Evolutionary conservation across 306 rosid genomes (phyloP).

Genomic region (Myrica gale): DNA sequence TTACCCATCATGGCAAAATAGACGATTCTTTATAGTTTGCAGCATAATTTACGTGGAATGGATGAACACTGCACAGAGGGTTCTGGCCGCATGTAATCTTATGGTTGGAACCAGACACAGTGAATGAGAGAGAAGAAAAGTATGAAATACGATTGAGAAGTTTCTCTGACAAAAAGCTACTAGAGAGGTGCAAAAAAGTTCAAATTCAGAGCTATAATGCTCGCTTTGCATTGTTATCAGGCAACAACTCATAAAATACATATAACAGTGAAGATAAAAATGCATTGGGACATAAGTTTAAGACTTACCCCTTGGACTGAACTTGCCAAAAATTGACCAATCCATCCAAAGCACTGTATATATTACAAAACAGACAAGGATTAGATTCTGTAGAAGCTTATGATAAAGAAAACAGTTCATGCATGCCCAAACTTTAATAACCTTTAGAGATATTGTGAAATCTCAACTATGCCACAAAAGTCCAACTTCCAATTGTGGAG

Average conservation of each 20-base stretch:
- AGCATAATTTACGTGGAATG: background rate
- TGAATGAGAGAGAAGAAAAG: background rate
- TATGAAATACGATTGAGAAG: too few relatives aligned
- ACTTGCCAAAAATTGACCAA: constrained; percentile 75
- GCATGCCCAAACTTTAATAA: background rate
- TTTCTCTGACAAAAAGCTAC: too few relatives aligned
- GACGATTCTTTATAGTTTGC: background rate
- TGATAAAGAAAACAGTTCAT: background rate
- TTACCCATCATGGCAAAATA: background rate
- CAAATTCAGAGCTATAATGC: background rate
- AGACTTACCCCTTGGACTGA: constrained; percentile 55
- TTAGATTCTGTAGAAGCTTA: constrained; percentile 24
- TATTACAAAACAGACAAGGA: constrained; percentile 34
- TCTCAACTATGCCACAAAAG: background rate
- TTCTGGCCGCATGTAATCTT: too few relatives aligned
- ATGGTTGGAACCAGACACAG: background rate
- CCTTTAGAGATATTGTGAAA: background rate
- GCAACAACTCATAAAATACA: constrained; percentile 2
- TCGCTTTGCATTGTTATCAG: background rate
- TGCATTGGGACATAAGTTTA: constrained; percentile 7
- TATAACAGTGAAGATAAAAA: constrained; percentile 2
- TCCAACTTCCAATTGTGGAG: constrained; percentile 16
- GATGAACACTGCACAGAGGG: too few relatives aligned
- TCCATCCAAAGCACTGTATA: constrained; percentile 83
- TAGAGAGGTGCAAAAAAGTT: too few relatives aligned